Conservation (phyloP, 345 rosid species). For the Atalantia buxifolia region DNA sequence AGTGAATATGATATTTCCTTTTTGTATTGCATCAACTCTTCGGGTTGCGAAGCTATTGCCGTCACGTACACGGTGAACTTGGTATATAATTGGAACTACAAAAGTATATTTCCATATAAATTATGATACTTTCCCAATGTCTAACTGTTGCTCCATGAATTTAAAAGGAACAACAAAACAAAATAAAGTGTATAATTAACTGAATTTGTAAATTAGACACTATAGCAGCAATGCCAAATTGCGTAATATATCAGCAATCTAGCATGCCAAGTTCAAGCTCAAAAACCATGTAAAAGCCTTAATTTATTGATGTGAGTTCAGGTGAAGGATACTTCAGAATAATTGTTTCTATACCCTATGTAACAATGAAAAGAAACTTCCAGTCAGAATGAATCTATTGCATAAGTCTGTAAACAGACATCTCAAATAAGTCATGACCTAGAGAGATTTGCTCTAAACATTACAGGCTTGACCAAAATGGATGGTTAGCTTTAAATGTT, state of each 20-base stretch:
- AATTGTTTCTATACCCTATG: background rate
- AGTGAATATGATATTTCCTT: conserved; percentile 76
- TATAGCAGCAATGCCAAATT: background rate
- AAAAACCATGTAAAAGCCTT: background rate
- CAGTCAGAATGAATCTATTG: background rate
- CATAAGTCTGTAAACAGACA: background rate
- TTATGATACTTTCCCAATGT: background rate
- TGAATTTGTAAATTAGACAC: background rate
- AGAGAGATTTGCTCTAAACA: background rate
- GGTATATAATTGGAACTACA: conserved; percentile 81
- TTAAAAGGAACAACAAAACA: background rate
- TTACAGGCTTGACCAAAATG: background rate
- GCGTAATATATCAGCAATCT: background rate
- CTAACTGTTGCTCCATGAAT: background rate
- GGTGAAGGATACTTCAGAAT: background rate
- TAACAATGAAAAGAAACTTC: background rate
- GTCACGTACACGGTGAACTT: conserved; percentile 83
- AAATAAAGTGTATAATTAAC: background rate
- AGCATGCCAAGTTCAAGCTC: background rate
- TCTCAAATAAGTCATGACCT: background rate
- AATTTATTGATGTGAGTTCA: background rate
- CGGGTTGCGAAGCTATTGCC: conserved; percentile 92
- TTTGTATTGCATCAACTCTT: conserved; percentile 88
- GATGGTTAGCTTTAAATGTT: background rate
- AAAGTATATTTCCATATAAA: conserved; percentile 10